These are phyloP conservation scores for Ascocoryne sarcoides DNA, from an alignment of 2,329 filamentous ascomycete species.

Conservation along the genomic window DNA sequence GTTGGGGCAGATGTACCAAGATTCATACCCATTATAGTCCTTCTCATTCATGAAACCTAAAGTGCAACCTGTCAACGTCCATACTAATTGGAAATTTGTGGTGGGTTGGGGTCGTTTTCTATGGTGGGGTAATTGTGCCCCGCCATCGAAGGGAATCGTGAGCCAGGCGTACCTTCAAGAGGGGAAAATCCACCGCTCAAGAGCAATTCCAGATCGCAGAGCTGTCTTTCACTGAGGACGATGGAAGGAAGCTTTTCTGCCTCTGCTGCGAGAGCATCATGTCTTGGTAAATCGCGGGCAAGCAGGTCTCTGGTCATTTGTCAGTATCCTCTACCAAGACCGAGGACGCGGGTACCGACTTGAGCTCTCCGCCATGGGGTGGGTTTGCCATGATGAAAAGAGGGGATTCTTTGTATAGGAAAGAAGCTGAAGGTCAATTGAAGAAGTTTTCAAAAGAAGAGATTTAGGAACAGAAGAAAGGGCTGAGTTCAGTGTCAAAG, in stretches of 20 bases:
- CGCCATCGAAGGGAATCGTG: slow-evolving; percentile 16
- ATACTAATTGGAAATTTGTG: slow-evolving; percentile 10
- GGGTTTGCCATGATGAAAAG: slow-evolving; percentile 52
- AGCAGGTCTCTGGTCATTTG: slow-evolving; percentile 57
- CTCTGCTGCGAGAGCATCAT: slow-evolving; percentile 71
- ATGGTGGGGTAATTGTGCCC: slow-evolving; percentile 20
- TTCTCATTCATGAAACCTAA: slow-evolving; percentile 93
- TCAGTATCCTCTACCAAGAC: slow-evolving; percentile 2
- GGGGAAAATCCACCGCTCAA: slow-evolving; percentile 97
- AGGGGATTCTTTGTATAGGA: not conserved
- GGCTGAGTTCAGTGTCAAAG: slow-evolving; percentile 1
- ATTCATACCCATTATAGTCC: slow-evolving; percentile 81
- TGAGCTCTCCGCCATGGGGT: slow-evolving; percentile 87
- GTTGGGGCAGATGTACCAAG: not conserved
- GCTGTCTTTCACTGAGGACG: slow-evolving; percentile 81
- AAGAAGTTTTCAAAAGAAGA: not conserved
- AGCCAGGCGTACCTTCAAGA: slow-evolving; percentile 69
- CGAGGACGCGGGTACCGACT: slow-evolving; percentile 37
- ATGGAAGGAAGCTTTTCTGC: slow-evolving; percentile 81
- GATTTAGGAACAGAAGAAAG: slow-evolving; percentile 3
- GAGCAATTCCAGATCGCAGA: slow-evolving; percentile 95
- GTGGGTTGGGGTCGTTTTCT: not conserved
- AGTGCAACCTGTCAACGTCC: slow-evolving; percentile 20
- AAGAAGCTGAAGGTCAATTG: slow-evolving; percentile 3
- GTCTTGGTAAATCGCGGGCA: slow-evolving; percentile 79